Base-by-base conservation (phyloP, 2,329 filamentous ascomycete species). In the Paraphoma sp. region DNA sequence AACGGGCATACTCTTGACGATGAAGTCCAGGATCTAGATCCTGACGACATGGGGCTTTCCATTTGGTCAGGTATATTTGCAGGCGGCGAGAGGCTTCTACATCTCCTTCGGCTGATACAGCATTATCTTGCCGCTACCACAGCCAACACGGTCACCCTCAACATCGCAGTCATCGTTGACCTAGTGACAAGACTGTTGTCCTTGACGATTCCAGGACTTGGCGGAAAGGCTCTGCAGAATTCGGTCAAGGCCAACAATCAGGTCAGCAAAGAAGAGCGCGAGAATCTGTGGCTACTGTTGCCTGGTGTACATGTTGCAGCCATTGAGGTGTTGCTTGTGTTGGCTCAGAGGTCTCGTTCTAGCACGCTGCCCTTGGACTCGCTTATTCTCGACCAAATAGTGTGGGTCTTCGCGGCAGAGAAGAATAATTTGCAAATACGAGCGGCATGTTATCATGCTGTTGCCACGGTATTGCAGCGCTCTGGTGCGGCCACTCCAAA, bases 241-340 rank as follows among this genome's bases (percentile, higher is more conserved):
- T 55, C 52, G 9, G 51, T 86, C n/a, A 85, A 88, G 57, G 81
- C 88, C 56, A 93, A 93, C 65, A 82, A 87, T 7, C 89, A 91
- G 60, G 86, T 95, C 60, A 84, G 87, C 31, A 57, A 89, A 58
- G 91, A 96, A 48, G 94, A 97, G 76, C 89, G 89, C 58, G 92
- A 96, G 51, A 86, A 88, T 44, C 82, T 97, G 3, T 93, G 90
- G 86, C 80, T 84, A 45, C 81, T 86, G 16, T 82, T 97, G 10
- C 91, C 93, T 4, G 82, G 84, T 9, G 85, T 97, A 40, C 92
- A 97, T 69, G 77, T 87, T 12, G 87, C 89, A 12, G 84, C 86
- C n/a, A 78, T 96, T 51, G 76, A 84, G 18, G 76, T 96, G 1
- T 77, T 91, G 18, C 74, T 81, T 8, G 76, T 80, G 10, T 70